phyloP scores from a whole-genome alignment of 148 eudicot genomes.

The Arctostaphylos glauca region DNA sequence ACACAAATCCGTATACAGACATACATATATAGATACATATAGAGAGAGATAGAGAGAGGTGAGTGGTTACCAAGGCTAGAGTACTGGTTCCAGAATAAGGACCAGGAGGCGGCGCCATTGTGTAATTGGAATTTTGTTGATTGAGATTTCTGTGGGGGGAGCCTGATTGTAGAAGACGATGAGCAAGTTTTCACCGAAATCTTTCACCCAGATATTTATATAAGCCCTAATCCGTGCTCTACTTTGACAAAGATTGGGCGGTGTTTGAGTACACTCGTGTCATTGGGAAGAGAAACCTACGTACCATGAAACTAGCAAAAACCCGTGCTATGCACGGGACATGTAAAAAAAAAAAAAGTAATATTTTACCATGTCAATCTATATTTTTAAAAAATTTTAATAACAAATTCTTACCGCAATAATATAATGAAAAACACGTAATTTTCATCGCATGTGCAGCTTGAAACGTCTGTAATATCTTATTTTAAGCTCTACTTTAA shows the following conservation, averaged over 20 bases:
- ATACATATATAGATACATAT: not conserved
- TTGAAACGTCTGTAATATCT: no score
- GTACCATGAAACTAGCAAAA: no score
- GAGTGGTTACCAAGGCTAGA: constrained; percentile 57
- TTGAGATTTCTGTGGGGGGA: not conserved
- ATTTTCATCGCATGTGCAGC: no score
- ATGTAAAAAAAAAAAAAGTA: no score
- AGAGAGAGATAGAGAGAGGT: not conserved
- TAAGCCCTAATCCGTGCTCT: not conserved
- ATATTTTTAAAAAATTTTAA: no score
- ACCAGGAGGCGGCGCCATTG: constrained; percentile 69
- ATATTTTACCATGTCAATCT: no score
- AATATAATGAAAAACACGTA: no score
- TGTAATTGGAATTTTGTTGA: not conserved
- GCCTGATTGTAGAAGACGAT: not conserved
- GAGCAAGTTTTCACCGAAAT: no score
- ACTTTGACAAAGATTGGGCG: not conserved
- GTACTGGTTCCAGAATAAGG: constrained; percentile 76
- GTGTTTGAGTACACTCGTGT: not conserved
- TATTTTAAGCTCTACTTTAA: no score
- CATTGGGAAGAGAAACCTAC: no score
- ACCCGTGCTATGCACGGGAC: no score
- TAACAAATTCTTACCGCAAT: no score
- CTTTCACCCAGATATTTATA: not conserved
- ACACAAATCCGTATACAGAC: not conserved